Conservation (phyloP, 2,329 filamentous ascomycete genomes). For the Aureobasidium zeae region DNA sequence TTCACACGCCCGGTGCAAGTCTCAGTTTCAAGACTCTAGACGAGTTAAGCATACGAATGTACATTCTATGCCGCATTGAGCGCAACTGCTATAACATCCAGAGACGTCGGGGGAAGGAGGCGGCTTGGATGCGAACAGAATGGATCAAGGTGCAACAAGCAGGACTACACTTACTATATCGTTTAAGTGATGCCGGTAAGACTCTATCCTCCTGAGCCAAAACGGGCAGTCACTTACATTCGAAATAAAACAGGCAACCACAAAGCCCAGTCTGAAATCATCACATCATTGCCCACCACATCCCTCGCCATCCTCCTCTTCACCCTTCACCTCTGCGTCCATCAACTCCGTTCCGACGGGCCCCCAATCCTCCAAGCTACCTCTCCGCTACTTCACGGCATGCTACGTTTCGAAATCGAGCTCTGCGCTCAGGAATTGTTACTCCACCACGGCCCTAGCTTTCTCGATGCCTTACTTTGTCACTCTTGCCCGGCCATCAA, state of each 20-base stretch:
- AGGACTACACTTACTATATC: constrained; percentile 27
- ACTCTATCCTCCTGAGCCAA: background rate
- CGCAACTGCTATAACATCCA: constrained; percentile 25
- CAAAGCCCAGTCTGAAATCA: constrained; percentile 19
- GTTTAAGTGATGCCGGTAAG: constrained; percentile 23
- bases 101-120: constrained; percentile 21
- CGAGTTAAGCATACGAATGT: constrained; percentile 20
- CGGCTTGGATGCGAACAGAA: constrained; percentile 26
- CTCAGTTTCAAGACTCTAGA: constrained; percentile 20
- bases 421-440: constrained; percentile 28
- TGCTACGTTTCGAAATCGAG: constrained; percentile 25
- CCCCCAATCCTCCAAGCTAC: constrained; percentile 23
- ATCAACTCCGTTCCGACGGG: constrained; percentile 26
- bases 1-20: constrained; percentile 1
- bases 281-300: constrained; percentile 23
- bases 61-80: constrained; percentile 20
- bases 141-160: constrained; percentile 26
- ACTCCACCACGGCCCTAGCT: constrained; percentile 24
- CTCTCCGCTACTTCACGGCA: constrained; percentile 5
- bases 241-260: constrained; percentile 7
- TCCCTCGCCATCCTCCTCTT: constrained; percentile 28
- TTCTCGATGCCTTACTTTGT: constrained; percentile 24
- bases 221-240: background rate
- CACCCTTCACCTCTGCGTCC: constrained; percentile 25
- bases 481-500: background rate